Evolutionary conservation across 2,329 filamentous ascomycete species (phyloP).

Genomic region (Hymenoscyphus albidus): DNA sequence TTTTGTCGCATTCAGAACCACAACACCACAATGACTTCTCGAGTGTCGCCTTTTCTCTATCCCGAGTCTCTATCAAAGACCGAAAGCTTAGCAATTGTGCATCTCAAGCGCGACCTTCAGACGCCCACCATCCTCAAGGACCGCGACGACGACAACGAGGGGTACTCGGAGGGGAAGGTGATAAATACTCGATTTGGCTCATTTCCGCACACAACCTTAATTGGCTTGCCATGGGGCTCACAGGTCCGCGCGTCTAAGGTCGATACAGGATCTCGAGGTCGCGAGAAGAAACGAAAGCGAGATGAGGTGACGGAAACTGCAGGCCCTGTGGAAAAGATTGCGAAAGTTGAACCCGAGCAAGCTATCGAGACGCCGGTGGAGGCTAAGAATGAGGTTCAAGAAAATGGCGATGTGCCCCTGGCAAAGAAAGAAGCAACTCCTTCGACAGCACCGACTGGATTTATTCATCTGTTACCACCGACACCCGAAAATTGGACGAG

Average conservation of each 20-base stretch:
- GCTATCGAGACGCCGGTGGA: neutral
- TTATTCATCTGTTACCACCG: conserved; percentile 73
- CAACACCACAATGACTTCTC: conserved; percentile 26
- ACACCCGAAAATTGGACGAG: conserved; percentile 81
- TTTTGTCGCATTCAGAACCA: neutral
- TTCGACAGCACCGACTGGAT: conserved; percentile 56
- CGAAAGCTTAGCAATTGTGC: conserved; percentile 73
- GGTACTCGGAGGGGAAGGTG: conserved; percentile 72
- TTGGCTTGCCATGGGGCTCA: conserved; percentile 82
- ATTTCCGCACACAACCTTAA: conserved; percentile 73
- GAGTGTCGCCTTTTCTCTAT: conserved; percentile 74
- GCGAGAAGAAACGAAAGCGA: conserved; percentile 46
- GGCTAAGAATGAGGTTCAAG: conserved; percentile 30
- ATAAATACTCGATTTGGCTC: conserved; percentile 94
- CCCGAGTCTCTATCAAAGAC: conserved; percentile 59
- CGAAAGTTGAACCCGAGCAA: conserved; percentile 10
- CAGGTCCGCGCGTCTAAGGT: conserved; percentile 87
- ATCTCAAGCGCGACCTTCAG: conserved; percentile 83
- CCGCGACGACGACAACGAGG: conserved; percentile 59
- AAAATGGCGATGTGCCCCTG: conserved; percentile 33
- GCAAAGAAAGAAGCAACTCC: conserved; percentile 42
- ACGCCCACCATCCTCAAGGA: conserved; percentile 68
- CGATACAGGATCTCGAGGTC: conserved; percentile 84
- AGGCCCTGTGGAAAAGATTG: conserved; percentile 12
- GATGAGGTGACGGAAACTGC: conserved; percentile 34